These are phyloP conservation scores for Cubamyces lactineus DNA, from an alignment of 768 basidiomycete species.

Conservation along the genomic window DNA sequence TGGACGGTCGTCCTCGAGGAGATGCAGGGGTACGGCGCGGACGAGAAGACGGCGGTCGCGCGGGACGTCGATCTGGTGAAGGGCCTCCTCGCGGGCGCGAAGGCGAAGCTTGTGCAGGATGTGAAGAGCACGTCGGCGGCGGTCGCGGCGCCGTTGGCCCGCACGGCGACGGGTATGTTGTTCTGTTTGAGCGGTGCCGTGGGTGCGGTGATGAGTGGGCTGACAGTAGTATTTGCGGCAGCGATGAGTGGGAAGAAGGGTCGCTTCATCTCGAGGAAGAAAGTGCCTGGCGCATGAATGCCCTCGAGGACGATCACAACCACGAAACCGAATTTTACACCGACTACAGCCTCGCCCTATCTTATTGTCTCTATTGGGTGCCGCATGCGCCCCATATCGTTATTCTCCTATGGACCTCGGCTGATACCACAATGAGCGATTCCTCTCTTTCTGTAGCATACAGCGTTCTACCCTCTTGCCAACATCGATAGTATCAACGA, in stretches of 20 bases:
- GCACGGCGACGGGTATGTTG: slow-evolving; percentile 9
- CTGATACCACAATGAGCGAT: too few relatives aligned
- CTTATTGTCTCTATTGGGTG: neutral
- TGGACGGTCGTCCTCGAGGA: slow-evolving; percentile 48
- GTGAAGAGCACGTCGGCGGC: slow-evolving; percentile 17
- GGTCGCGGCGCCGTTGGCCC: neutral
- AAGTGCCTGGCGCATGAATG: neutral
- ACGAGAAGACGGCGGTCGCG: slow-evolving; percentile 34
- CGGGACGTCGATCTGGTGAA: slow-evolving; percentile 42
- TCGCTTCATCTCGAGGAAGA: slow-evolving; percentile 1
- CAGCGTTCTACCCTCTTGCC: too few relatives aligned
- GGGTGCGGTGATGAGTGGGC: neutral
- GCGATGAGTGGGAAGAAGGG: neutral
- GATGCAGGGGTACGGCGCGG: slow-evolving; percentile 45
- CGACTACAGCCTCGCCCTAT: neutral
- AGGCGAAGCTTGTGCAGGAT: slow-evolving; percentile 25
- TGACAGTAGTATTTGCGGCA: neutral
- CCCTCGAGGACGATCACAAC: neutral
- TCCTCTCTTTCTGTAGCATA: too few relatives aligned
- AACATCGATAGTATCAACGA: too few relatives aligned
- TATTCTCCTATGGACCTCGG: too few relatives aligned
- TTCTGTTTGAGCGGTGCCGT: neutral
- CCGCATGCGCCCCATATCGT: too few relatives aligned
- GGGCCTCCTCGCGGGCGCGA: slow-evolving; percentile 32
- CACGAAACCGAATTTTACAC: neutral